Evolutionary conservation across 306 rosid species (phyloP).

Genomic region (Trifolium dubium): DNA sequence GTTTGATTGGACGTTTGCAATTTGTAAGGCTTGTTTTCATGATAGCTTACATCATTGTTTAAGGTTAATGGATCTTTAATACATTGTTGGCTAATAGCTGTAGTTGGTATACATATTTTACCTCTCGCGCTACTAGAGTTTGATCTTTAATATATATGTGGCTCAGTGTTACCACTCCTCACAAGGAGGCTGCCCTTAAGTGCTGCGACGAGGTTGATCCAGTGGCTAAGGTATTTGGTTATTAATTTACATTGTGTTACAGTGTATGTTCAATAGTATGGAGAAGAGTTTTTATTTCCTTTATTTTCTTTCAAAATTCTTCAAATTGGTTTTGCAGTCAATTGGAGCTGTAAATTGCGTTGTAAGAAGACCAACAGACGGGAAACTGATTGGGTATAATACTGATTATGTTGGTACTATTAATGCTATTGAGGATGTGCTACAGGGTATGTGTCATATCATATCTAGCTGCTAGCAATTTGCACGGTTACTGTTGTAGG

Average conservation of each 20-base stretch:
- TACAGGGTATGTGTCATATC: conserved; percentile 60
- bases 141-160: conserved; percentile 43
- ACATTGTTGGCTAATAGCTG: background rate
- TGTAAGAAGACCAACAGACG: conserved; percentile 75
- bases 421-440: conserved; percentile 85
- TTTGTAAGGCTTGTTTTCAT: conserved; percentile 7
- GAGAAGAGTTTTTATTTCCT: conserved; percentile 33
- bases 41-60: conserved; percentile 8
- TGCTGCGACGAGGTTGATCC: conserved; percentile 95
- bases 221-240: conserved; percentile 77
- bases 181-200: conserved; percentile 79
- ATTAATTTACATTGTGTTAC: conserved; percentile 31
- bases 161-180: conserved; percentile 79
- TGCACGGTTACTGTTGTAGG: conserved; percentile 15
- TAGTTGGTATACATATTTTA: conserved; percentile 22
- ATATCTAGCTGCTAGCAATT: conserved; percentile 35
- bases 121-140: conserved; percentile 25
- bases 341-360: conserved; percentile 94
- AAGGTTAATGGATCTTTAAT: background rate
- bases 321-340: conserved; percentile 56
- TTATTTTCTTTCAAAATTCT: background rate
- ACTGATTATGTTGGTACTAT: conserved; percentile 90
- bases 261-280: conserved; percentile 9
- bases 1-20: conserved; percentile 32
- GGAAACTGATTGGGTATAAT: conserved; percentile 84